These are phyloP conservation scores for Dysphania ambrosioides DNA, from an alignment of 148 eudicot genomes.

Conservation along the genomic window DNA sequence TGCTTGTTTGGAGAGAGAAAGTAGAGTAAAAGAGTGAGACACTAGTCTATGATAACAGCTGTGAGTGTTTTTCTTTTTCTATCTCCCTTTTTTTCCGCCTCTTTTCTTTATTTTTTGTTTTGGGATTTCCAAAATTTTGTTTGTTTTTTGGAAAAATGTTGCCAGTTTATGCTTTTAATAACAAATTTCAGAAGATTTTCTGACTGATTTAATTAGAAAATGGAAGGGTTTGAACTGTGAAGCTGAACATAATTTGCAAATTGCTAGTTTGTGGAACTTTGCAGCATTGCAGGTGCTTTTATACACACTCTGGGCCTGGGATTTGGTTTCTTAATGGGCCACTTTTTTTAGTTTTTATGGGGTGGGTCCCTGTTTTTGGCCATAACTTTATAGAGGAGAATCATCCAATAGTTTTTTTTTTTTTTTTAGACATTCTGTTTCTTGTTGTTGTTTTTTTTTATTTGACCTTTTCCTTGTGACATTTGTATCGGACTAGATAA, in stretches of 20 bases:
- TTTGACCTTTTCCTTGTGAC: too few species aligned
- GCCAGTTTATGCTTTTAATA: too few species aligned
- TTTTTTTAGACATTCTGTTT: too few species aligned
- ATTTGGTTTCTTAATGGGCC: not conserved
- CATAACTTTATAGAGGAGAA: slow-evolving; percentile 3
- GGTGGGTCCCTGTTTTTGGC: slow-evolving; percentile 16
- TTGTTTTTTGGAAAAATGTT: not conserved
- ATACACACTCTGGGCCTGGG: slow-evolving; percentile 17
- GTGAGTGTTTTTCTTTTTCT: slow-evolving; percentile 18
- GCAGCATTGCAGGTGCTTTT: slow-evolving; percentile 29
- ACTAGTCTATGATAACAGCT: slow-evolving; percentile 37
- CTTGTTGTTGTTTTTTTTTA: not conserved
- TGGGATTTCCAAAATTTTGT: not conserved
- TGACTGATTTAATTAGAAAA: too few species aligned
- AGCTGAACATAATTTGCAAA: too few species aligned
- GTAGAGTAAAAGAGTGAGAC: not conserved
- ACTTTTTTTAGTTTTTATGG: not conserved
- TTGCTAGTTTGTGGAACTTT: not conserved
- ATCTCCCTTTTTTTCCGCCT: not conserved
- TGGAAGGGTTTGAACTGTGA: too few species aligned
- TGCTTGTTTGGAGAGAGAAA: slow-evolving; percentile 34
- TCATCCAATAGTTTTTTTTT: not conserved
- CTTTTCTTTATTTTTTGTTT: not conserved
- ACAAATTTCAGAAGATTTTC: too few species aligned
- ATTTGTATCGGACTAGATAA: too few species aligned